Evolutionary conservation across 202 grass and related monocot species (phyloP).

Genomic region (Brachypodium distachyon): DNA sequence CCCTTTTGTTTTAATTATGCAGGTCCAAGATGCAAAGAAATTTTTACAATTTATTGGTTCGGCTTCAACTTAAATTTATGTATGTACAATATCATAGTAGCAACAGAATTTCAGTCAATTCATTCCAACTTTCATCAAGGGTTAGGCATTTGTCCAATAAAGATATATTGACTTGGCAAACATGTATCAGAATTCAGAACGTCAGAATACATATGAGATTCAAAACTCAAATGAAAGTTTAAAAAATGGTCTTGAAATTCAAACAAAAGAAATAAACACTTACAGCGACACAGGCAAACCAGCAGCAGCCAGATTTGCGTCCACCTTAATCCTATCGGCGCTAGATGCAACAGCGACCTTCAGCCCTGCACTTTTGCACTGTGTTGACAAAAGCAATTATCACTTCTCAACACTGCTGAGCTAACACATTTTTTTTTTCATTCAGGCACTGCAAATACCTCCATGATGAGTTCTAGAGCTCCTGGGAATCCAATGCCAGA

Average conservation of each 20-base stretch:
- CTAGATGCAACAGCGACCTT: slow-evolving; percentile 97
- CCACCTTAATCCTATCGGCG: slow-evolving; percentile 89
- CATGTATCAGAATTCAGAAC: neutral
- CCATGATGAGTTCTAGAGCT: slow-evolving; percentile 78
- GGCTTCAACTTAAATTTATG: neutral
- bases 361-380: slow-evolving; percentile 85
- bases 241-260: slow-evolving; percentile 5
- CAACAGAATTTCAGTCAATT: neutral
- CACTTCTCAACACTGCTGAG: neutral
- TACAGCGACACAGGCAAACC: slow-evolving; percentile 70
- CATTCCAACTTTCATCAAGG: neutral
- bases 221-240: neutral
- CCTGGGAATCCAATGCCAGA: slow-evolving; percentile 91
- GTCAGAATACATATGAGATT: neutral
- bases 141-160: neutral
- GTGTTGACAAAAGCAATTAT: slow-evolving; percentile 11
- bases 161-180: neutral
- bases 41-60: neutral
- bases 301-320: slow-evolving; percentile 88
- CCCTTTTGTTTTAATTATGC: neutral
- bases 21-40: neutral
- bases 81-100: neutral
- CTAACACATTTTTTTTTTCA: neutral
- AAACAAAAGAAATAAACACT: slow-evolving; percentile 30
- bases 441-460: slow-evolving; percentile 44